Evolutionary conservation across 2,329 filamentous ascomycete species (phyloP).

Genomic region (Colletotrichum orchidophilum): DNA sequence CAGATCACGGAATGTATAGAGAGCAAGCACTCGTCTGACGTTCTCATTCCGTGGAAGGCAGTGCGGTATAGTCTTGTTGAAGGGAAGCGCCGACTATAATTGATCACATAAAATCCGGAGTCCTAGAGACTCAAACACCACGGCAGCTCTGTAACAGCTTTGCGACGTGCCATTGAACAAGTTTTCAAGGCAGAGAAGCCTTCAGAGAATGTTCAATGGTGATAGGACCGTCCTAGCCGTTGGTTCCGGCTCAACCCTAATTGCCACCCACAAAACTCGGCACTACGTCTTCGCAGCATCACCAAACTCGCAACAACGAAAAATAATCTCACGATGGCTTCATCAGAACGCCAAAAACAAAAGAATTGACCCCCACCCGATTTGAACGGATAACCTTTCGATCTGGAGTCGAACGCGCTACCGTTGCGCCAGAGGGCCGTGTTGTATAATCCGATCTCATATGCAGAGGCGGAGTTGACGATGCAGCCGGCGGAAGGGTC

Average conservation of each 20-base stretch:
- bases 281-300: neutral
- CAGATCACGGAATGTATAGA: neutral
- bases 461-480: neutral
- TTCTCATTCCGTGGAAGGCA: too few species aligned
- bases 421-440: constrained; percentile 28
- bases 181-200: too few species aligned
- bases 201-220: neutral
- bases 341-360: neutral
- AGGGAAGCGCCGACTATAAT: too few species aligned
- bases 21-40: too few species aligned
- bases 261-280: neutral
- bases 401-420: constrained; percentile 34
- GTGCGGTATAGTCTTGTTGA: too few species aligned
- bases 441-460: neutral
- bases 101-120: too few species aligned
- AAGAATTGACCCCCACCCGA: constrained; percentile 25
- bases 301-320: neutral
- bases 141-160: too few species aligned
- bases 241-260: neutral
- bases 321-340: neutral
- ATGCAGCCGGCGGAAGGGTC: accelerated
- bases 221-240: neutral
- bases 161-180: too few species aligned
- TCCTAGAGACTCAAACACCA: too few species aligned
- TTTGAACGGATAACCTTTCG: constrained; percentile 34